Conservation (phyloP, 78 protist genomes). For the Creolimax fragrantissima region DNA sequence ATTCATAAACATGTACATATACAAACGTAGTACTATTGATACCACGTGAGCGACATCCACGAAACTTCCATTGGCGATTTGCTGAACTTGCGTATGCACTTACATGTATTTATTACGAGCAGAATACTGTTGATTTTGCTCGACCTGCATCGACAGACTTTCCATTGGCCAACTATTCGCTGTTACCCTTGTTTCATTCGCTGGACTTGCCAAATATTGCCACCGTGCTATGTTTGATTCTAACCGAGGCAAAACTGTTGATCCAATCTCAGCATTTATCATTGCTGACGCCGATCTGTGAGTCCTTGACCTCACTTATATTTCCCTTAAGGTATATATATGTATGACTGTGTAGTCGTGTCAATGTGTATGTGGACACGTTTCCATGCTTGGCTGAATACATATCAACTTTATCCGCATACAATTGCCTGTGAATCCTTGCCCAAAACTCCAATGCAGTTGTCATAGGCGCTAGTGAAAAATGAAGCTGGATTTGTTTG, state of each 20-base stretch:
- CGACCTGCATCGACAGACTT: constrained; percentile 19
- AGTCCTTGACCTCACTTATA: neutral
- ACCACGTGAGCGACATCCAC: neutral
- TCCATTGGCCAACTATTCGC: constrained; percentile 20
- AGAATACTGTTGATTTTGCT: neutral
- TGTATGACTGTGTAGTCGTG: too few species aligned
- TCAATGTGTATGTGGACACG: too few species aligned
- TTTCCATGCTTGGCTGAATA: too few species aligned
- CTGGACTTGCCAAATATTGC: constrained; percentile 10
- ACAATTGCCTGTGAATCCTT: too few species aligned
- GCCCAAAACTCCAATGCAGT: too few species aligned
- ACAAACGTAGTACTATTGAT: neutral
- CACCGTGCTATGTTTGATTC: neutral
- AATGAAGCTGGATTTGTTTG: too few species aligned
- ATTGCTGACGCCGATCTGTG: neutral
- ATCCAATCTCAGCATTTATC: constrained; percentile 1
- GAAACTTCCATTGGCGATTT: neutral
- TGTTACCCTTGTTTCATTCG: constrained; percentile 13
- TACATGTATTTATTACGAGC: neutral
- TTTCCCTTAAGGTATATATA: neutral
- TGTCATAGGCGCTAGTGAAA: too few species aligned
- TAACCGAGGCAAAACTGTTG: constrained; percentile 6
- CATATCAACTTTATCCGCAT: too few species aligned
- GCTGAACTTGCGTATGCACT: neutral
- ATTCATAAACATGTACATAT: neutral